A percentile compares a stretch with the other conserved stretches of the same genome.
Evolutionary conservation across 345 rosid species (phyloP).

Genomic region (Brassica cretica): DNA sequence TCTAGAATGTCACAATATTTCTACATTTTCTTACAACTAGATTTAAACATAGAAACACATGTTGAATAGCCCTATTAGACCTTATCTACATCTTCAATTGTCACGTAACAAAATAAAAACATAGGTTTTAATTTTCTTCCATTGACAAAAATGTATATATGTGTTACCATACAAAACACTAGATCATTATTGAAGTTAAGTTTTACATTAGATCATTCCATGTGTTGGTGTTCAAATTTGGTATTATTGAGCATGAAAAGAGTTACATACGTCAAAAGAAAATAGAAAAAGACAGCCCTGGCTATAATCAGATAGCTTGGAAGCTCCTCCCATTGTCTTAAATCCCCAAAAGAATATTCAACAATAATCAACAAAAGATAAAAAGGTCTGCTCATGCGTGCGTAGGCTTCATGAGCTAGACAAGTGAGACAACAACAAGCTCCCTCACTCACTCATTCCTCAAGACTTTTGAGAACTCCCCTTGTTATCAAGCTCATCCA

Average conservation of each 20-base stretch:
- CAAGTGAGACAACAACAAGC: constrained; percentile 11
- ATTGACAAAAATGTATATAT: not conserved
- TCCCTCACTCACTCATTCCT: no score
- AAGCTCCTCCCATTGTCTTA: not conserved
- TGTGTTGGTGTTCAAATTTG: not conserved
- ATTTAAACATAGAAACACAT: not conserved
- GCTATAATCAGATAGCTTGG: no score
- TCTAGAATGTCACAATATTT: not conserved
- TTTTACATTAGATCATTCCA: no score
- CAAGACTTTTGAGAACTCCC: constrained; percentile 26
- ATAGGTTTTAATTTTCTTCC: not conserved
- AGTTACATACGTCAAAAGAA: not conserved
- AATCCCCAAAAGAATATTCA: constrained; percentile 17
- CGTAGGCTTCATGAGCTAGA: constrained; percentile 2
- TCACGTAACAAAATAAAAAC: not conserved
- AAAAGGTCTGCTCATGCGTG: constrained; percentile 20
- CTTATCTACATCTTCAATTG: not conserved
- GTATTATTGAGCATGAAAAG: not conserved
- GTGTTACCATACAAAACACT: not conserved
- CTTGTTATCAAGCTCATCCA: constrained; percentile 68
- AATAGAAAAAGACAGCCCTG: not conserved
- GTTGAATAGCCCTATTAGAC: not conserved
- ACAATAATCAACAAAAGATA: not conserved
- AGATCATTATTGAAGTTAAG: not conserved
- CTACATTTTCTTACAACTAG: not conserved